Base-by-base conservation (phyloP, 2,329 filamentous ascomycete genomes). In the Trichoderma afroharzianum region DNA sequence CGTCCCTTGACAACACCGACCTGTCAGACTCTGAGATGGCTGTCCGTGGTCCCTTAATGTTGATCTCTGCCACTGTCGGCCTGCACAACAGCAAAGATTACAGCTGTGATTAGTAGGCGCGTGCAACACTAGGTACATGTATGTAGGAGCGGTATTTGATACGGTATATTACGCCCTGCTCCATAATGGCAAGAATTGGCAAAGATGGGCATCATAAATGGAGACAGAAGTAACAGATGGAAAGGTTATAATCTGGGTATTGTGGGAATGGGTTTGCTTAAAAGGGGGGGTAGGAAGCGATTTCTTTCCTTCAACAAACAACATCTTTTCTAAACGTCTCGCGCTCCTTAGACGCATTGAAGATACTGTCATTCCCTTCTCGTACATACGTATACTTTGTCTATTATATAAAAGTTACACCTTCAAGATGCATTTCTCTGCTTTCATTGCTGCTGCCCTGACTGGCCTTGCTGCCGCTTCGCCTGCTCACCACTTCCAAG, bases 401-500 rank as follows among this genome's bases (percentile, higher is more conserved):
- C 5, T 12, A 58, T 6, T 11, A 8, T 12, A 47, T 47, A 47
- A 47, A 47, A 47, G 18, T 6, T 36, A 39, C 15, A 71, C 30
- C 7, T 32, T 39, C 55, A 71, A 28, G 7, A 71, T 71, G 70
- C 70, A 63, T 43, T 71, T 50, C 50, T 70, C 63, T 21, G 57
- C 43, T 21, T 30, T 71, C 53, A 32, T 67, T 18, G 70, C 57
- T 32, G 63, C 63, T 39, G 30, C 55, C 43, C 24, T 71, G 7
- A 30, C 63, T 5, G 70, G 70, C 55, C 39, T 71, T 12, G 30
- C 57, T 47, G 57, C 55, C 18, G 70, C 70, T 26, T 36, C 55
- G 18, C 63, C 70, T 14, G 15, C 43, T 62, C 70, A 33, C 53
- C 53, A 62, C 1, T 33, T 53, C 8, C 47, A 33, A 2, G 47